phyloP scores from a whole-genome alignment of 1,284 basidiomycete genomes.

The Gastroboletus turbinatus region DNA sequence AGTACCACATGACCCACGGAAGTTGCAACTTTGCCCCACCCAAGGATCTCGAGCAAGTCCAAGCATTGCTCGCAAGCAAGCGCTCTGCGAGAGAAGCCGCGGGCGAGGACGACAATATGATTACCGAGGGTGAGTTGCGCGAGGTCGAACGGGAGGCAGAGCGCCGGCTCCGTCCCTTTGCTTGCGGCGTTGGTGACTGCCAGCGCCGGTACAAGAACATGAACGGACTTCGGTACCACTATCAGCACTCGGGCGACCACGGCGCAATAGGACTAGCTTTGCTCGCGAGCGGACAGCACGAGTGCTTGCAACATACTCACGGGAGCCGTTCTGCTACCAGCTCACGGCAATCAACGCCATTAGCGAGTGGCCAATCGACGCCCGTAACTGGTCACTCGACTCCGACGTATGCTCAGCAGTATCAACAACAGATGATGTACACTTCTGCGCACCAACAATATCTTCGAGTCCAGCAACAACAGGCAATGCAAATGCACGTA shows the following conservation, averaged over 20 bases:
- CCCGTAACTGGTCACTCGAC: conserved; percentile 30
- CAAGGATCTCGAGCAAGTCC: conserved; percentile 73
- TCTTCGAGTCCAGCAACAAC: conserved; percentile 33
- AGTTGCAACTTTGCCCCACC: conserved; percentile 90
- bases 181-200: conserved; percentile 89
- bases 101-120: conserved; percentile 37
- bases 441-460: conserved; percentile 36
- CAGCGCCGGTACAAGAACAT: conserved; percentile 96
- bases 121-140: conserved; percentile 66
- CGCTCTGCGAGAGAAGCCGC: conserved; percentile 42
- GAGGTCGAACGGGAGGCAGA: conserved; percentile 84
- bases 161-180: conserved; percentile 78
- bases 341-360: conserved; percentile 35
- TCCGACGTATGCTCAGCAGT: conserved; percentile 34
- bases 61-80: conserved; percentile 64
- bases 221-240: conserved; percentile 95
- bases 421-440: conserved; percentile 40
- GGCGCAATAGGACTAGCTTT: conserved; percentile 84
- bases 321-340: conserved; percentile 30
- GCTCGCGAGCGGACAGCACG: conserved; percentile 83
- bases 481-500: conserved; percentile 33
- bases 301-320: conserved; percentile 42
- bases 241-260: conserved; percentile 95
- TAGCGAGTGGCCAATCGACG: conserved; percentile 33
- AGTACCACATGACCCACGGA: conserved; percentile 95